Percentiles rank a stretch among this genome's conserved stretches.
These are phyloP conservation scores for Aspergillus carbonarius DNA, from an alignment of 2,329 filamentous ascomycete species.

Conservation along the genomic window DNA sequence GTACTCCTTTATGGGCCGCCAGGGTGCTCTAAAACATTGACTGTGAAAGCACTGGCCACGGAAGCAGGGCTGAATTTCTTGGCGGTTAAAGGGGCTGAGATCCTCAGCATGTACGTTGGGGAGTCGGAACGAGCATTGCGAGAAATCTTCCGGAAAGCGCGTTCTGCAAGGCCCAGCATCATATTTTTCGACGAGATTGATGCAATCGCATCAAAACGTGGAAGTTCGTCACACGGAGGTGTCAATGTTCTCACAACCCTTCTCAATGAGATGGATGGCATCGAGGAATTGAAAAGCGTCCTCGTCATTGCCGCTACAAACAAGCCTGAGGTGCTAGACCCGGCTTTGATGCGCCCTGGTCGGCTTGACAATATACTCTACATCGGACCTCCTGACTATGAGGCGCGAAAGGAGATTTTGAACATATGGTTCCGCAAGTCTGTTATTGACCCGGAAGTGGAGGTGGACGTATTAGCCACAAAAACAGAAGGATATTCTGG, in stretches of 20 bases:
- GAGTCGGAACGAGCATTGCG: constrained; percentile 86
- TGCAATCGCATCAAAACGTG: constrained; percentile 67
- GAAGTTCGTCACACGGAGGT: constrained; percentile 48
- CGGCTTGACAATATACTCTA: constrained; percentile 84
- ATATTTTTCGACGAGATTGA: constrained; percentile 98
- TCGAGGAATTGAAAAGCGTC: constrained; percentile 78
- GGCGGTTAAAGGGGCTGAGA: constrained; percentile 87
- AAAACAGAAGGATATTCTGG: constrained; percentile 77
- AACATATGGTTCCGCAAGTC: constrained; percentile 64
- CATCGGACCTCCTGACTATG: constrained; percentile 73
- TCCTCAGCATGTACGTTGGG: constrained; percentile 95
- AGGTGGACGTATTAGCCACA: constrained; percentile 62
- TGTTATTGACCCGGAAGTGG: constrained; percentile 62
- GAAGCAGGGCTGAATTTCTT: constrained; percentile 92
- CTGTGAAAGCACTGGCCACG: constrained; percentile 85
- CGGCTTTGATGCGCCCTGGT: constrained; percentile 80
- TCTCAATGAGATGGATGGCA: constrained; percentile 94
- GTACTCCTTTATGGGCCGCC: constrained; percentile 89
- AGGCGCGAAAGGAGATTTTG: constrained; percentile 75
- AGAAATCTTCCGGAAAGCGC: constrained; percentile 80
- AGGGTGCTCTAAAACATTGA: constrained; percentile 92
- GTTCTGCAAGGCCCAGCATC: constrained; percentile 82
- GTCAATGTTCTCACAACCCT: constrained; percentile 87
- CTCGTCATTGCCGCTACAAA: constrained; percentile 91
- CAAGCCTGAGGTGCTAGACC: constrained; percentile 79